phyloP scores from a whole-genome alignment of 2,329 filamentous ascomycete species.

The Zymoseptoria crescenta region DNA sequence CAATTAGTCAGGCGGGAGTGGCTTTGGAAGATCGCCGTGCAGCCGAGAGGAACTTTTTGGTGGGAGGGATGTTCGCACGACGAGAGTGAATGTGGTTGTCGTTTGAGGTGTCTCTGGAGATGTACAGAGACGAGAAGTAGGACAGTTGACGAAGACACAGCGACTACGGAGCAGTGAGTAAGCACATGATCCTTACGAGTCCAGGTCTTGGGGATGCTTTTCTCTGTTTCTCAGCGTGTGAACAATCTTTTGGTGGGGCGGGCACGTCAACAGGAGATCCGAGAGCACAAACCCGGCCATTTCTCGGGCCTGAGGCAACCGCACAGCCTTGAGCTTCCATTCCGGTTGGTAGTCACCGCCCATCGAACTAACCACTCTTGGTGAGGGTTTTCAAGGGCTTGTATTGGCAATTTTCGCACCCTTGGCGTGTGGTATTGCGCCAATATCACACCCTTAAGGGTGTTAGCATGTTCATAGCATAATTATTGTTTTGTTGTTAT shows the following conservation, averaged over 20 bases:
- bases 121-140: not conserved
- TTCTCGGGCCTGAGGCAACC: not conserved
- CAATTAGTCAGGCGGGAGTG: not conserved
- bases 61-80: not conserved
- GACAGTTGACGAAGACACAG: not conserved
- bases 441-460: no score
- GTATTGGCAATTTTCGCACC: no score
- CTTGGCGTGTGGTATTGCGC: no score
- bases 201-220: not conserved
- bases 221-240: not conserved
- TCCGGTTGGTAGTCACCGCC: no score
- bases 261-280: not conserved
- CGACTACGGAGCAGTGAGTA: not conserved
- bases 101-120: not conserved
- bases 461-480: no score
- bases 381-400: no score
- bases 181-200: not conserved
- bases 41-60: not conserved
- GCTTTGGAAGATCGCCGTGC: not conserved
- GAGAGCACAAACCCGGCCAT: no score
- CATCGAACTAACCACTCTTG: no score
- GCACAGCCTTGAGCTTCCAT: not conserved
- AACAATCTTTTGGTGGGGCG: not conserved
- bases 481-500: no score
- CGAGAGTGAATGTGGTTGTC: not conserved